Evolutionary conservation across 2,329 filamentous ascomycete species (phyloP).

Genomic region (Aureobasidium sp.): DNA sequence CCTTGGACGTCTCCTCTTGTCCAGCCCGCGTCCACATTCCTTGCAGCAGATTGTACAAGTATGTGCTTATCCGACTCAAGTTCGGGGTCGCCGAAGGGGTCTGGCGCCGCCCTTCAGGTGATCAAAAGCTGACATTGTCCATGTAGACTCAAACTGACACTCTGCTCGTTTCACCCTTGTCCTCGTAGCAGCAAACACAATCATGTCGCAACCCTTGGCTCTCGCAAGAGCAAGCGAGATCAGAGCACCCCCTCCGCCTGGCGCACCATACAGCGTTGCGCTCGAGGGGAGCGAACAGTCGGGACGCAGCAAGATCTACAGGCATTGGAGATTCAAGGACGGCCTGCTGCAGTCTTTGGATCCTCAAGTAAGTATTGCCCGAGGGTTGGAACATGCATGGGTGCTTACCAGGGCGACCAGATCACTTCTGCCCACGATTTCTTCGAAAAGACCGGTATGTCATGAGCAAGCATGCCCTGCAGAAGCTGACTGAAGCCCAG

Average conservation of each 20-base stretch:
- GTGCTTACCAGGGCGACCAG: slow-evolving; percentile 24
- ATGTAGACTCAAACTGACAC: not conserved
- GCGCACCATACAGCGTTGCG: slow-evolving; percentile 69
- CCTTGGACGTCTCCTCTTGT: not conserved
- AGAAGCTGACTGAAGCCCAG: slow-evolving; percentile 24
- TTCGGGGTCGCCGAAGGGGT: slow-evolving; percentile 6
- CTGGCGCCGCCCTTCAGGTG: not conserved
- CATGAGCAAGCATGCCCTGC: not conserved
- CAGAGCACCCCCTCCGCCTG: slow-evolving; percentile 58
- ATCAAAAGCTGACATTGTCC: not conserved
- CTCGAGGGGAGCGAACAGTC: slow-evolving; percentile 68
- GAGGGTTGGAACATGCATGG: slow-evolving; percentile 61
- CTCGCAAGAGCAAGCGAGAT: slow-evolving; percentile 42
- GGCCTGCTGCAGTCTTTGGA: slow-evolving; percentile 66
- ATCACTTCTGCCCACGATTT: slow-evolving; percentile 69
- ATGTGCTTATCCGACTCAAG: not conserved
- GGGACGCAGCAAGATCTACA: slow-evolving; percentile 69
- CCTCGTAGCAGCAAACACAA: not conserved
- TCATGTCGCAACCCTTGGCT: slow-evolving; percentile 17
- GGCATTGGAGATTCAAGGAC: slow-evolving; percentile 72
- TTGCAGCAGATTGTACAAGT: not conserved
- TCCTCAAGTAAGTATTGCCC: slow-evolving; percentile 56
- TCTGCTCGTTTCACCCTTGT: not conserved
- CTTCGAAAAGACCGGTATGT: slow-evolving; percentile 59
- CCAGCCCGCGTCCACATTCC: not conserved